Percentiles rank a stretch among this genome's conserved stretches.
These are phyloP conservation scores for Neonectria punicea DNA, from an alignment of 2,329 filamentous ascomycete species.

Conservation along the genomic window DNA sequence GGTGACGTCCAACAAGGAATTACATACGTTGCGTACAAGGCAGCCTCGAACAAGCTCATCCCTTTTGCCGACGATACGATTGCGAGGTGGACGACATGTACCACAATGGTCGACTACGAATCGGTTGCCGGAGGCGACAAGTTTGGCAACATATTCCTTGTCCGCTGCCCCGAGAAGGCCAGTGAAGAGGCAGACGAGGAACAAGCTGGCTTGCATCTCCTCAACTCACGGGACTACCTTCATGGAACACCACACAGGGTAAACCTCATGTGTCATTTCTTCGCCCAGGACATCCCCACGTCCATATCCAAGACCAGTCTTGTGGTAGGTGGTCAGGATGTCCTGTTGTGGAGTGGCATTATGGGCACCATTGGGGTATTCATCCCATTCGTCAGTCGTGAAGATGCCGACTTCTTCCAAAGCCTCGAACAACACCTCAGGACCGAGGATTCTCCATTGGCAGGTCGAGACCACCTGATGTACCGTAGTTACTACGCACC, in stretches of 20 bases:
- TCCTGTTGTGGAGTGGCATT: slow-evolving; percentile 92
- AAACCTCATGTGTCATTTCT: slow-evolving; percentile 88
- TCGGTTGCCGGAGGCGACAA: slow-evolving; percentile 95
- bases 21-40: slow-evolving; percentile 93
- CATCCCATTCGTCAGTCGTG: slow-evolving; percentile 89
- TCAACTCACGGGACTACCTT: slow-evolving; percentile 89
- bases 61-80: slow-evolving; percentile 93
- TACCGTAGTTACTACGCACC: slow-evolving; percentile 97
- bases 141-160: slow-evolving; percentile 95
- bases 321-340: slow-evolving; percentile 89
- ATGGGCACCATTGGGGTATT: slow-evolving; percentile 95
- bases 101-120: slow-evolving; percentile 97
- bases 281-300: slow-evolving; percentile 90
- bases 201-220: slow-evolving; percentile 87
- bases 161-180: slow-evolving; percentile 86
- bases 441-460: slow-evolving; percentile 85
- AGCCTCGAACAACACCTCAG: slow-evolving; percentile 89
- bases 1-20: slow-evolving; percentile 94
- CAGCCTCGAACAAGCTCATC: slow-evolving; percentile 88
- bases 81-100: slow-evolving; percentile 89
- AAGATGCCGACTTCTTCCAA: slow-evolving; percentile 98
- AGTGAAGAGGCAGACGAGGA: slow-evolving; percentile 94
- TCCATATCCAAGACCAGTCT: slow-evolving; percentile 89
- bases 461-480: slow-evolving; percentile 93
- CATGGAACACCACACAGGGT: slow-evolving; percentile 89